A percentile compares a stretch with the other conserved stretches of the same genome.
Evolutionary conservation across 208 protist genomes (phyloP).

Genomic region (Acanthamoeba healyi): DNA sequence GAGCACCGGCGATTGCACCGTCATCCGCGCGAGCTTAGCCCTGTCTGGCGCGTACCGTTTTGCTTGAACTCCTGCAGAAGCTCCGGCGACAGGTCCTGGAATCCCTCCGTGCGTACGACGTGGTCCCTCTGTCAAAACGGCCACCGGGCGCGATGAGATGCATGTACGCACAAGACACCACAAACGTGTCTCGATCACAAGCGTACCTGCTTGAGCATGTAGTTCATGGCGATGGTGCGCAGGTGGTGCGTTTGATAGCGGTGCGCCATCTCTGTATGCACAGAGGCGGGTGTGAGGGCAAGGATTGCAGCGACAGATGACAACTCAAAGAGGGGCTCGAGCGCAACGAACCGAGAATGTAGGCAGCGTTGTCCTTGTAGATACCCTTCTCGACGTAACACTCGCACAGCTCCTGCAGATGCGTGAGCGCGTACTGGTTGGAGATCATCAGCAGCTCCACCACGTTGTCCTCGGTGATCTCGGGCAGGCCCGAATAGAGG

Average conservation of each 20-base stretch:
- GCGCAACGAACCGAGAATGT: slow-evolving; percentile 9
- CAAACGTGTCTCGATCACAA: too few species aligned
- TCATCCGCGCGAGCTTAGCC: too few species aligned
- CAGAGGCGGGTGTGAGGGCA: neutral
- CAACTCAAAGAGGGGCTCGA: too few species aligned
- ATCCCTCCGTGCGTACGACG: neutral
- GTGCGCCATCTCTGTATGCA: slow-evolving; percentile 40
- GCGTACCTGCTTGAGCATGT: slow-evolving; percentile 42
- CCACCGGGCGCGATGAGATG: too few species aligned
- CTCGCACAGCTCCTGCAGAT: slow-evolving; percentile 53
- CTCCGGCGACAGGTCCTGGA: slow-evolving; percentile 5
- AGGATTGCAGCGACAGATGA: too few species aligned
- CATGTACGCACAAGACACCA: too few species aligned
- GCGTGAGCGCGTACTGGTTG: slow-evolving; percentile 33
- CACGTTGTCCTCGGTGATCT: slow-evolving; percentile 59
- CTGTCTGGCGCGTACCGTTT: neutral
- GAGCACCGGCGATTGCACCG: too few species aligned
- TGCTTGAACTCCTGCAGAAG: neutral
- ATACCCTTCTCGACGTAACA: slow-evolving; percentile 57
- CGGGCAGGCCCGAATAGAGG: neutral
- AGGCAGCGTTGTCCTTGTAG: slow-evolving; percentile 32
- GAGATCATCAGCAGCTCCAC: slow-evolving; percentile 55
- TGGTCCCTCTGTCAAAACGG: slow-evolving; percentile 3
- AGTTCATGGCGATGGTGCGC: slow-evolving; percentile 54
- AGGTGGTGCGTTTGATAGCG: slow-evolving; percentile 51